A percentile compares a stretch with the other conserved stretches of the same genome.
Conservation (phyloP, 257 asterid genomes). For the Fraxinus anomala region DNA sequence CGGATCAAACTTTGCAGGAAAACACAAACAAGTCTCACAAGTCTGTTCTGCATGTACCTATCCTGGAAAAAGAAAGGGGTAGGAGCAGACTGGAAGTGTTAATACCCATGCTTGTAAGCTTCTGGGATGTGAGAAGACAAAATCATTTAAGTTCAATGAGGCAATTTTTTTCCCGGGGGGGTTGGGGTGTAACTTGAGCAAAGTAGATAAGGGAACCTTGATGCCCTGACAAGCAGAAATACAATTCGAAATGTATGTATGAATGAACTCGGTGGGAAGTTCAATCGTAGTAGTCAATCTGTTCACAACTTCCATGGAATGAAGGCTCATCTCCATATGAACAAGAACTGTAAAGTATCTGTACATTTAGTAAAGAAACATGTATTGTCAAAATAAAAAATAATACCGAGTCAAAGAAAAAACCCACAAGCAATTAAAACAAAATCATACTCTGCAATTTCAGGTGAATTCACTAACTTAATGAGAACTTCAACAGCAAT, state of each 20-base stretch:
- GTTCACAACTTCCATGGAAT: constrained; percentile 99
- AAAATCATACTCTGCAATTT: constrained; percentile 79
- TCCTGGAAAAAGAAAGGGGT: constrained; percentile 56
- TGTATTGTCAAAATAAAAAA: constrained; percentile 11
- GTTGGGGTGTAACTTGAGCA: too few relatives aligned
- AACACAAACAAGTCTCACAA: constrained; percentile 93
- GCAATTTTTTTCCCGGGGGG: background rate
- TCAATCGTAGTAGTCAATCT: constrained; percentile 91
- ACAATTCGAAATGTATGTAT: constrained; percentile 89
- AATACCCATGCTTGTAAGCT: too few relatives aligned
- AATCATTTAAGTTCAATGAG: background rate
- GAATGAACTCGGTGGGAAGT: constrained; percentile 93
- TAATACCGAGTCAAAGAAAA: constrained; percentile 7
- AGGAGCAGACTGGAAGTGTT: background rate
- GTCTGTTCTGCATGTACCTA: constrained; percentile 95
- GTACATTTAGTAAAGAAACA: constrained; percentile 31
- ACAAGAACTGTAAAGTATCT: constrained; percentile 97
- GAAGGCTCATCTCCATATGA: constrained; percentile 99
- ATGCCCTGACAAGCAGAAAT: constrained; percentile 90
- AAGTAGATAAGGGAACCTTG: constrained; percentile 50
- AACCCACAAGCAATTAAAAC: constrained; percentile 24
- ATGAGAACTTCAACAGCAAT: constrained; percentile 92
- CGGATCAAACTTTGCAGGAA: constrained; percentile 91
- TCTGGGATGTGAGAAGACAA: too few relatives aligned
- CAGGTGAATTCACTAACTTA: constrained; percentile 91